A percentile compares a stretch with the other conserved stretches of the same genome.
phyloP scores from a whole-genome alignment of 805 yeast species.

The Lipomyces sp. region DNA sequence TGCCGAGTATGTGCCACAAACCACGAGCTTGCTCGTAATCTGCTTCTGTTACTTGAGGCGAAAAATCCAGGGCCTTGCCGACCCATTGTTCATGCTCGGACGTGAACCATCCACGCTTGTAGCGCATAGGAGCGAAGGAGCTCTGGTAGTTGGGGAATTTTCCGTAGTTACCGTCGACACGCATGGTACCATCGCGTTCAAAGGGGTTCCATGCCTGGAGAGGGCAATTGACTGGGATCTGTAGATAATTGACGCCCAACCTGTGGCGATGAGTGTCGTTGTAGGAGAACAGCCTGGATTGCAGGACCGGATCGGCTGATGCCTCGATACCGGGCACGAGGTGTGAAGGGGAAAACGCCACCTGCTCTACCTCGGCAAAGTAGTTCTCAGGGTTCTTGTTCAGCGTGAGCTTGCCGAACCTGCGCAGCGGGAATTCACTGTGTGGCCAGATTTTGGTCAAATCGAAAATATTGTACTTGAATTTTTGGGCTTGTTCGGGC shows the following conservation, averaged over 20 bases:
- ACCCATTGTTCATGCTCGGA: constrained; percentile 79
- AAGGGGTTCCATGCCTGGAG: constrained; percentile 47
- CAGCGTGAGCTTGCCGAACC: constrained; percentile 59
- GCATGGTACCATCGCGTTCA: constrained; percentile 68
- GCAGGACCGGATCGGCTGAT: constrained; percentile 77
- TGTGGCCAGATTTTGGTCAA: constrained; percentile 66
- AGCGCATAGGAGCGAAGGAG: constrained; percentile 37
- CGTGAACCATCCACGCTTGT: constrained; percentile 39
- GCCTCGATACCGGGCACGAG: constrained; percentile 77
- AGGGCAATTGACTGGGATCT: constrained; percentile 74
- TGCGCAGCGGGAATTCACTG: constrained; percentile 58
- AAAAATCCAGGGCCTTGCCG: constrained; percentile 79
- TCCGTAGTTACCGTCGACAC: constrained; percentile 55
- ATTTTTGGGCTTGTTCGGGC: constrained; percentile 59
- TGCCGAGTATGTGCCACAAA: constrained; percentile 78
- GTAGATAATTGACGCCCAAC: constrained; percentile 69
- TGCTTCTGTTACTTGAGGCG: constrained; percentile 55
- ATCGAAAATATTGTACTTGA: constrained; percentile 56
- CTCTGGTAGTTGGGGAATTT: constrained; percentile 53
- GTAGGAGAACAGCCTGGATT: constrained; percentile 75
- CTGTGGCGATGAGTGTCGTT: constrained; percentile 79
- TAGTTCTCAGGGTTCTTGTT: constrained; percentile 63
- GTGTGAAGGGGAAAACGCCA: constrained; percentile 74
- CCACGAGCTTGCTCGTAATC: constrained; percentile 80
- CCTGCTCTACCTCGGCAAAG: constrained; percentile 57